Base-by-base conservation (phyloP, 352 stramenopile genomes). In the Pythium sp. region DNA sequence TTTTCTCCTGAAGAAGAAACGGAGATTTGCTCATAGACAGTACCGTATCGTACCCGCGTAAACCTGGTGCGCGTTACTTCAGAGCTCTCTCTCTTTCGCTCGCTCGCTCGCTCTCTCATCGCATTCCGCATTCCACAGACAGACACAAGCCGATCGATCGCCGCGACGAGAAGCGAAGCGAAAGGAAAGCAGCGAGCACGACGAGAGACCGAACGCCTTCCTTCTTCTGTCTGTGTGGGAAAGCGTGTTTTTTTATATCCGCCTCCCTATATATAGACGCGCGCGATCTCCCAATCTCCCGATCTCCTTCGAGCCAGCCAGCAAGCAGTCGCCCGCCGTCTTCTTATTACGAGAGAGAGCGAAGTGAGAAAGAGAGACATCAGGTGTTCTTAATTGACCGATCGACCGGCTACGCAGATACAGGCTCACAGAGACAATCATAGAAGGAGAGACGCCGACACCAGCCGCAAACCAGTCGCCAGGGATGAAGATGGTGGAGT, bases 401-500 rank as follows among this genome's bases (percentile, higher is more conserved):
- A 55, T 28, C n/a, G 47, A 2, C 47, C 22, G 3, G n/a, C 47
- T 30, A n/a, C 47, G 15, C n/a, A 54, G 47, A 22, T 8, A 14
- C 47, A 55, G 12, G 12, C 47, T 15, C 30, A 20, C 18, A 59
- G 15, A 38, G 51, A 34, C 2, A 2, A 28, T 0, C 32, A 56
- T 47, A 28, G 26, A 56, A 11, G 8, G n/a, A 61, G 24, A 24
- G 36, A 62, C 3, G 18, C 38, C 38, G 14, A 15, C 38, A 46
- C 7, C 20, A 5, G 30, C 56, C 63, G 41, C 57, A 24, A 18
- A n/a, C 32, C 57, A 49, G 41, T 49, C 41, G 58, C 47, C 47
- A 38, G 20, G 22, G 34, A 91, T 90, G 82, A 75, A 77, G 62
- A 68, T 69, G 41, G 85, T 92, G 62, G 85, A 91, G 72, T 93